Base-by-base conservation (phyloP, 2,329 filamentous ascomycete species). In the Blastomyces gilchristii region DNA sequence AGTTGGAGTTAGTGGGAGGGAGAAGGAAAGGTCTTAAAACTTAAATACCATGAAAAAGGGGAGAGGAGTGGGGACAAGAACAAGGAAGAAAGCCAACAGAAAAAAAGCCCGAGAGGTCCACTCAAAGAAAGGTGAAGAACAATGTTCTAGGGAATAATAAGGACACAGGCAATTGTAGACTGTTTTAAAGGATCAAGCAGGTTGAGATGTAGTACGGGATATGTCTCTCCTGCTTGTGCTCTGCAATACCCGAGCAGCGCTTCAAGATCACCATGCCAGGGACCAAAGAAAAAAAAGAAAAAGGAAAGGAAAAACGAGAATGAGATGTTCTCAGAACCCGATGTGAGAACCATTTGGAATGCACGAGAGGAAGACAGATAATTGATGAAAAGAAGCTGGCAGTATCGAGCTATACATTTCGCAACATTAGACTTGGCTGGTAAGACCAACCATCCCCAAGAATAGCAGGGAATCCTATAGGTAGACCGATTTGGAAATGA, bases 401-500 rank as follows among this genome's bases (percentile, higher is more conserved):
- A 49, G 1, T 37, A 18, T 43, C 41, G 5, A 22, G 57, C 57
- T 22, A 59, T 25, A 25, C 57, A 25, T 59, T 47, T 59, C 28
- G 57, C 57, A 59, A 34, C 41, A 22, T 25, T 16, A 11, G 16
- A 28, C 16, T 5, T n/a, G 25, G 39, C 25, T 31, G 25, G 41
- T 59, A 47, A 41, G 25, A 49, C 57, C 22, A 59, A 47, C 39
- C 41, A 45, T 47, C 28, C 8, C 37, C 41, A 59, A 58, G 25
- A 34, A 49, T 47, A 59, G 25, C 39, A 47, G 18, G 28, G 14
- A 9, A 41, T 8, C 57, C 16, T 9, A 31, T 47, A 59, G 5
- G 31, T 34, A 49, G 14, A 47, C 41, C n/a, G n/a, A 47, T 59
- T 59, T 45, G 57, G 57, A 45, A 59, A 22, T 47, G 49, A 59